Percentiles rank a stretch among this genome's conserved stretches.
Conservation (phyloP, 805 yeast species). For the Myxozyma lipomycoides region DNA sequence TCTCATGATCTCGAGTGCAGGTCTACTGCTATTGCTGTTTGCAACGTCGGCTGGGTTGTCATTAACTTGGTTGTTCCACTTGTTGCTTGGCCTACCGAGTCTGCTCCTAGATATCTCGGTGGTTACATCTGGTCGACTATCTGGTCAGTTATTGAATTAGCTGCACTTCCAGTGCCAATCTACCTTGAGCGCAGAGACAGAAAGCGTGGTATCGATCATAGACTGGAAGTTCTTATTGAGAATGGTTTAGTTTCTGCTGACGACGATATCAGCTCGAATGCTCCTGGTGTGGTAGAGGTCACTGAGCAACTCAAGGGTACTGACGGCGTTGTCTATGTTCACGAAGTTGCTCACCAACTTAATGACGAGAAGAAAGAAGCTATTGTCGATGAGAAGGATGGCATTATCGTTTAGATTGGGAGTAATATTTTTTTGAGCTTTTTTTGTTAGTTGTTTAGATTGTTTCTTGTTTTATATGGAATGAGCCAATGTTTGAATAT, state of each 20-base stretch:
- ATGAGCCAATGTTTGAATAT: no score
- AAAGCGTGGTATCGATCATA: conserved; percentile 7
- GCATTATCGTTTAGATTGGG: not conserved
- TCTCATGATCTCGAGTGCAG: conserved; percentile 24
- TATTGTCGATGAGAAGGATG: not conserved
- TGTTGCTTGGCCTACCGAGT: conserved; percentile 18
- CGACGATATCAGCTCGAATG: not conserved
- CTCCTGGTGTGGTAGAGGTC: not conserved
- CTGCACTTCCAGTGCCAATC: conserved; percentile 12
- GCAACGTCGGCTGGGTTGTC: conserved; percentile 25
- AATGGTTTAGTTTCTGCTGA: not conserved
- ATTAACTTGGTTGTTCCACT: conserved; percentile 22
- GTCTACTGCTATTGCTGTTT: conserved; percentile 17
- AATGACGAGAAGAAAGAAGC: not conserved
- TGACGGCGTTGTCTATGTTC: not conserved
- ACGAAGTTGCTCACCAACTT: not conserved
- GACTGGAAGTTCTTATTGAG: not conserved
- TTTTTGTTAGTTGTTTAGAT: not conserved
- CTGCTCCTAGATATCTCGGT: conserved; percentile 12
- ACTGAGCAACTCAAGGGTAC: not conserved
- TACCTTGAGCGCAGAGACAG: conserved; percentile 9
- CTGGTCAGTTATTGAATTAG: conserved; percentile 11
- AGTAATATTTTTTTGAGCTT: not conserved
- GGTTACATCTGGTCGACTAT: conserved; percentile 13
- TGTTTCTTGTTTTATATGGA: not conserved